phyloP scores from a whole-genome alignment of 306 rosid species.

The Ormosia semicastrata region DNA sequence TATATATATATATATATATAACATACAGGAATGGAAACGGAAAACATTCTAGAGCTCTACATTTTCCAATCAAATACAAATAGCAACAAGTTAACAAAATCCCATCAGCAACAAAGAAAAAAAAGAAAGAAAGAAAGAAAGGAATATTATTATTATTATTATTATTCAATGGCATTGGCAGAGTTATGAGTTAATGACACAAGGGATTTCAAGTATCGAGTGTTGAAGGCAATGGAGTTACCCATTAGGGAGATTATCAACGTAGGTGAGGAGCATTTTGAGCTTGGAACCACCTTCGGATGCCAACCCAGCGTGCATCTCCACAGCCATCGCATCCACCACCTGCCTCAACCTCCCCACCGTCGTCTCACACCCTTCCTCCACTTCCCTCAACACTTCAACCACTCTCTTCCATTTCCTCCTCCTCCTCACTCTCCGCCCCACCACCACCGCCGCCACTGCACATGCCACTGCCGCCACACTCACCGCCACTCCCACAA shows the following conservation, averaged over 20 bases:
- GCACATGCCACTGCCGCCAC: constrained; percentile 66
- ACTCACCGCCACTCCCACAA: constrained; percentile 51
- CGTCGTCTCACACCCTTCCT: constrained; percentile 53
- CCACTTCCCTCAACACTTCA: constrained; percentile 60
- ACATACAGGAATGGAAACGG: not conserved
- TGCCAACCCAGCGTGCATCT: constrained; percentile 94
- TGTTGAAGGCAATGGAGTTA: constrained; percentile 14
- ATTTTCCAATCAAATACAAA: not conserved
- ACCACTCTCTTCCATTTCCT: constrained; percentile 66
- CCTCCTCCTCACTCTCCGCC: constrained; percentile 60
- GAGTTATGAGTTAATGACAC: not conserved
- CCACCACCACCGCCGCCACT: constrained; percentile 67
- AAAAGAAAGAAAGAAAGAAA: too few relatives aligned
- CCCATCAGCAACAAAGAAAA: not conserved
- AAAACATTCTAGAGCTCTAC: not conserved
- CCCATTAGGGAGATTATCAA: constrained; percentile 76
- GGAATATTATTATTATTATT: not conserved
- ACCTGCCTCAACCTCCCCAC: constrained; percentile 69
- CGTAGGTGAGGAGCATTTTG: constrained; percentile 80
- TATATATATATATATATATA: too few relatives aligned
- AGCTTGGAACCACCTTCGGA: constrained; percentile 92
- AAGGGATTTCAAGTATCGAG: not conserved
- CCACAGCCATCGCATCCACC: constrained; percentile 85
- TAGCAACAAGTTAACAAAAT: not conserved
- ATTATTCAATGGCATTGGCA: constrained; percentile 7